Conservation (phyloP, 768 basidiomycete genomes). For the Melanogaster broomeanus region DNA sequence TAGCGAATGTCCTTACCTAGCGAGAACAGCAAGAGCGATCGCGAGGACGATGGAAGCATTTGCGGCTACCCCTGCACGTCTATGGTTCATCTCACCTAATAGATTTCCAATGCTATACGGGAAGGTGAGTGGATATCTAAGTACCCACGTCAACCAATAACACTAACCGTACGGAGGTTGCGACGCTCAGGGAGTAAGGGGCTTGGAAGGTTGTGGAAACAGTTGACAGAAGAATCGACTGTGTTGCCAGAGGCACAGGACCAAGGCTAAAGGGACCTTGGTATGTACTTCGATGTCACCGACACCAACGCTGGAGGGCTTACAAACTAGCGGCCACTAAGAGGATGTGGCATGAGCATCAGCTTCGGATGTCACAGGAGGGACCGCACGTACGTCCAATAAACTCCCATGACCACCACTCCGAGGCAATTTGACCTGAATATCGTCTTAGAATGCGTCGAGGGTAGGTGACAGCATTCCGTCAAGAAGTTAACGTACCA, state of each 20-base stretch:
- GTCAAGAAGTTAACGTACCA: slow-evolving; percentile 35
- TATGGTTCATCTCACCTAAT: slow-evolving; percentile 72
- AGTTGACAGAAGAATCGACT: slow-evolving; percentile 78
- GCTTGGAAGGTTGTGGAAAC: slow-evolving; percentile 77
- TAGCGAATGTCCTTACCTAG: slow-evolving; percentile 44
- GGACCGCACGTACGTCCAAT: slow-evolving; percentile 41
- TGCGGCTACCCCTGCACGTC: slow-evolving; percentile 68
- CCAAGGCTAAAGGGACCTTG: slow-evolving; percentile 55
- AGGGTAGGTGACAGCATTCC: not conserved
- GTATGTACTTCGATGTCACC: not conserved
- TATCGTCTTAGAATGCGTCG: not conserved
- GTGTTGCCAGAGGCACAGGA: slow-evolving; percentile 77
- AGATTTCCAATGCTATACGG: slow-evolving; percentile 78
- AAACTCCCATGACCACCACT: slow-evolving; percentile 97
- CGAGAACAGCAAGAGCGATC: slow-evolving; percentile 55
- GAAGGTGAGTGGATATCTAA: not conserved
- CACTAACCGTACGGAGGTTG: slow-evolving; percentile 74
- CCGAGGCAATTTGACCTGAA: slow-evolving; percentile 70
- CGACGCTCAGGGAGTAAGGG: slow-evolving; percentile 77
- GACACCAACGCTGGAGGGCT: slow-evolving; percentile 7
- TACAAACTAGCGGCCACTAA: slow-evolving; percentile 51
- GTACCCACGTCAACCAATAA: not conserved
- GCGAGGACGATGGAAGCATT: slow-evolving; percentile 65
- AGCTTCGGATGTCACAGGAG: not conserved
- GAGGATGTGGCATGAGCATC: not conserved